These are phyloP conservation scores for Rheum nobile DNA, from an alignment of 148 eudicot genomes.

Conservation along the genomic window DNA sequence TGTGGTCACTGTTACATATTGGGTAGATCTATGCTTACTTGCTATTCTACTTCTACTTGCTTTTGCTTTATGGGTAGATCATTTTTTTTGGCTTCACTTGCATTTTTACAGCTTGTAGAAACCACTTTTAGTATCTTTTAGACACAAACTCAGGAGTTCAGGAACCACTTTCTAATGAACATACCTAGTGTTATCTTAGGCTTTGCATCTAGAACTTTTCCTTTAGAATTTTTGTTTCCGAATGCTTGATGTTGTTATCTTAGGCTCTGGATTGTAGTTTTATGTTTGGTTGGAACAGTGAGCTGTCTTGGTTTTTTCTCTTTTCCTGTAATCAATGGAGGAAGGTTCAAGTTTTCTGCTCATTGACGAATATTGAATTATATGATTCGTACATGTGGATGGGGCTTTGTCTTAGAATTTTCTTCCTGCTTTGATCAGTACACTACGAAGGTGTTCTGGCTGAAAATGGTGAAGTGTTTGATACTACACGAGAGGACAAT, in stretches of 20 bases:
- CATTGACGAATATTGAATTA: neutral
- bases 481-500: constrained; percentile 90
- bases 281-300: neutral
- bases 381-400: neutral
- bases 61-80: neutral
- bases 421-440: constrained; percentile 29
- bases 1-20: neutral
- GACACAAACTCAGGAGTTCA: neutral
- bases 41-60: neutral
- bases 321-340: neutral
- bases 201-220: neutral
- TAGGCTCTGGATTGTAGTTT: too few species aligned
- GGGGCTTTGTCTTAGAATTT: neutral
- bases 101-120: too few species aligned
- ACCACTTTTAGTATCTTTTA: neutral
- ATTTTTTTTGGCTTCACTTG: too few species aligned
- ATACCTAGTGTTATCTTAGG: neutral
- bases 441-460: constrained; percentile 85
- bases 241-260: neutral
- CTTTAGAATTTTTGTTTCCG: neutral
- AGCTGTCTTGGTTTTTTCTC: neutral
- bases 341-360: too few species aligned
- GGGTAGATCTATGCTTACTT: neutral
- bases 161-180: neutral
- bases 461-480: constrained; percentile 89